A percentile compares a stretch with the other conserved stretches of the same genome.
These are phyloP conservation scores for Vitis hybrid DNA, from an alignment of 177 flowering plant genomes.

Conservation along the genomic window DNA sequence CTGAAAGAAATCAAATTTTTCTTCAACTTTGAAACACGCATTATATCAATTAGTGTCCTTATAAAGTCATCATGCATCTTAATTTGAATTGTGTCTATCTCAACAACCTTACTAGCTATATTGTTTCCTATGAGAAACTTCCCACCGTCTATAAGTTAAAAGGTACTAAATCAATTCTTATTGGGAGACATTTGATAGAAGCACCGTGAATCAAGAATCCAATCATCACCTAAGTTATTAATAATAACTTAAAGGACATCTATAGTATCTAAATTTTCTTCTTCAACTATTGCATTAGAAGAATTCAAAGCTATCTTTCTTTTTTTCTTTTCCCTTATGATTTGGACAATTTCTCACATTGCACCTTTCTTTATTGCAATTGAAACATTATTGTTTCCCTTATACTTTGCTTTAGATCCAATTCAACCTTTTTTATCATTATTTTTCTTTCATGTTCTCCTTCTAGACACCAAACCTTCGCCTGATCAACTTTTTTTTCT, in stretches of 20 bases:
- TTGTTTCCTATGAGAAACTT: neutral
- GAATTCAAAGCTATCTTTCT: neutral
- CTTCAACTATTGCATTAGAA: neutral
- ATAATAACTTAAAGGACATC: neutral
- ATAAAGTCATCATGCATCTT: neutral
- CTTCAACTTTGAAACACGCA: neutral
- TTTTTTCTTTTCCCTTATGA: neutral
- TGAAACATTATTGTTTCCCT: neutral
- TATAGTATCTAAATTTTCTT: neutral
- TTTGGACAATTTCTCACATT: neutral
- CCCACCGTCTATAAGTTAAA: neutral
- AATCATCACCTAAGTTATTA: neutral
- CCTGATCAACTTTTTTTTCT: neutral
- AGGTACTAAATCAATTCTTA: neutral
- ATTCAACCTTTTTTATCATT: neutral
- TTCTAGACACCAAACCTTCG: neutral
- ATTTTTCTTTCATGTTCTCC: no score
- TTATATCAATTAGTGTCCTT: neutral
- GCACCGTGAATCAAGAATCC: neutral
- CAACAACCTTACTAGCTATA: neutral
- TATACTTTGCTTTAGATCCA: neutral
- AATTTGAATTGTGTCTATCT: neutral
- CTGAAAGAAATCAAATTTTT: no score
- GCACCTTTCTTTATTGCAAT: neutral
- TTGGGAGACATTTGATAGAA: neutral